Conservation (phyloP, 164 flowering plant species). For the Umbilicus rupestris region DNA sequence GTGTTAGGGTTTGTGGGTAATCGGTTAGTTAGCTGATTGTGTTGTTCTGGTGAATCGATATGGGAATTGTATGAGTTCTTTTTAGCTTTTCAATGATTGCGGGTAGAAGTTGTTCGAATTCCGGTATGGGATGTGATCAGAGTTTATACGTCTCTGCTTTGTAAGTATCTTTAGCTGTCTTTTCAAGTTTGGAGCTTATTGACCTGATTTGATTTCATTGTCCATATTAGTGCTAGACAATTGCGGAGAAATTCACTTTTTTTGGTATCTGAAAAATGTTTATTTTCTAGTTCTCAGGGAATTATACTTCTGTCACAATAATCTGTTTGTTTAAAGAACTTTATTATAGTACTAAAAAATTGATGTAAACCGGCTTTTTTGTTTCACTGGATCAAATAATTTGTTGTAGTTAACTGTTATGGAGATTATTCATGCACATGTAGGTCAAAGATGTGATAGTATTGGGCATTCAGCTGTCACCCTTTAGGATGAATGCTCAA, state of each 20-base stretch:
- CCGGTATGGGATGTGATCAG: not conserved
- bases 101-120: not conserved
- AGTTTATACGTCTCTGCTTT: not conserved
- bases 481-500: slow-evolving; percentile 39
- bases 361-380: not conserved
- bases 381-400: not conserved
- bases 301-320: not conserved
- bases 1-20: not conserved
- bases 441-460: not conserved
- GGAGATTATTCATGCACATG: not conserved
- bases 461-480: not conserved
- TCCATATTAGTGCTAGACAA: not conserved
- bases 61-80: not conserved
- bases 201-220: not conserved
- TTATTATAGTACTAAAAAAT: not conserved
- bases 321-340: not conserved
- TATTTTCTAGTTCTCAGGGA: not conserved
- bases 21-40: not conserved
- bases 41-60: not conserved
- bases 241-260: not conserved
- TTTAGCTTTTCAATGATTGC: not conserved
- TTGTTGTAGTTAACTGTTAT: not conserved
- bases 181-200: not conserved
- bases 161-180: not conserved
- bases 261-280: not conserved